phyloP scores from a whole-genome alignment of 352 stramenopile genomes.

The Phytopythium helicoides region DNA sequence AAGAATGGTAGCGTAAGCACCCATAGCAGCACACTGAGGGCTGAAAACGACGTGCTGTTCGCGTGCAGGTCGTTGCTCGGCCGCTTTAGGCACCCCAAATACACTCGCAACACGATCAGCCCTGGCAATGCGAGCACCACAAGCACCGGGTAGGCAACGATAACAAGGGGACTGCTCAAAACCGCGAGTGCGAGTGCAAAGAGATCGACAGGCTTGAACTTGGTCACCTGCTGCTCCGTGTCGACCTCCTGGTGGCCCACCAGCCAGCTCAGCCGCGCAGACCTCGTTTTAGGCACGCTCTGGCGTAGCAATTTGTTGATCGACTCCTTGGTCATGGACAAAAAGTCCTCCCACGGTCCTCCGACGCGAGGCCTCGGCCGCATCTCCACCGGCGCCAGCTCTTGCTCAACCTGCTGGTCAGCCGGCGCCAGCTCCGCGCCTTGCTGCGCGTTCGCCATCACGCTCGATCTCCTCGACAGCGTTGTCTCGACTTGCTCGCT shows the following conservation, averaged over 20 bases:
- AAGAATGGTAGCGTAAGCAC: slow-evolving; percentile 17
- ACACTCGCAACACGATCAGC: slow-evolving; percentile 12
- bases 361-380: slow-evolving; percentile 12
- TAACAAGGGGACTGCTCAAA: slow-evolving; percentile 14
- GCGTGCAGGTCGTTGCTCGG: slow-evolving; percentile 19
- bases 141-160: slow-evolving; percentile 15
- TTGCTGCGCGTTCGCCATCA: too few species aligned
- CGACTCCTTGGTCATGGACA: slow-evolving; percentile 30
- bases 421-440: neutral
- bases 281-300: slow-evolving; percentile 29
- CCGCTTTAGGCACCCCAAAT: slow-evolving; percentile 15
- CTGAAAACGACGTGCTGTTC: slow-evolving; percentile 7
- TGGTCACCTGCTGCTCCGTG: slow-evolving; percentile 12
- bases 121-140: slow-evolving; percentile 14
- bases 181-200: slow-evolving; percentile 19
- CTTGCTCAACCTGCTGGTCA: neutral
- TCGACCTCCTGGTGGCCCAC: slow-evolving; percentile 25
- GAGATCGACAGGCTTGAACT: slow-evolving; percentile 23
- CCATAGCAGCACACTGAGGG: slow-evolving; percentile 12
- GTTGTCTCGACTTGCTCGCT: too few species aligned
- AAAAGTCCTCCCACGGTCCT: slow-evolving; percentile 27
- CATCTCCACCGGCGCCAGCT: neutral
- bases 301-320: slow-evolving; percentile 36
- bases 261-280: slow-evolving; percentile 24
- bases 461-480: too few species aligned